Evolutionary conservation across 1,139 yeast species (phyloP).

Genomic region (Scheffersomyces titani): DNA sequence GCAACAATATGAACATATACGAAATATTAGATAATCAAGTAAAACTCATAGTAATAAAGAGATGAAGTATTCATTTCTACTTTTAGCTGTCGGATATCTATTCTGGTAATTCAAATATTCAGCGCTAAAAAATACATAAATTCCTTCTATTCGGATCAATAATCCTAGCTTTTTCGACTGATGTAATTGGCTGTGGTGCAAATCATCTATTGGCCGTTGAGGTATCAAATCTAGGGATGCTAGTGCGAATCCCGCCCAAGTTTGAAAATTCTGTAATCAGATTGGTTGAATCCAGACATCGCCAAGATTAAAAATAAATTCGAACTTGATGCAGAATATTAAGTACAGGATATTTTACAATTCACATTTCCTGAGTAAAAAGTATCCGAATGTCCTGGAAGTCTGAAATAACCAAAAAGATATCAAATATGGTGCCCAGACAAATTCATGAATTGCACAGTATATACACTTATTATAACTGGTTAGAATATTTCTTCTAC

Average conservation of each 20-base stretch:
- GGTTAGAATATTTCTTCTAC: too few species aligned
- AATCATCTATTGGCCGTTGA: neutral
- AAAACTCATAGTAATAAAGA: neutral
- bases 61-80: neutral
- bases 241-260: neutral
- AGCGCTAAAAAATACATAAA: too few species aligned
- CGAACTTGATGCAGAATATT: neutral
- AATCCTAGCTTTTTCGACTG: neutral
- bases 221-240: neutral
- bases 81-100: too few species aligned
- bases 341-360: neutral
- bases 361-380: neutral
- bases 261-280: neutral
- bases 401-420: neutral
- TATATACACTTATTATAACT: neutral
- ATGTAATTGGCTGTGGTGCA: neutral
- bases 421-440: neutral
- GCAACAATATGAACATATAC: too few species aligned
- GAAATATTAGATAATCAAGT: neutral
- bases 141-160: neutral
- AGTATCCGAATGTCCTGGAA: neutral
- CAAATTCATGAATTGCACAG: too few species aligned
- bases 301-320: neutral
- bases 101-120: neutral
- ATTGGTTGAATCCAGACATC: neutral